Percentiles rank a stretch among this genome's conserved stretches.
These are phyloP conservation scores for Populus pruinosa DNA, from an alignment of 345 rosid species.

Conservation along the genomic window DNA sequence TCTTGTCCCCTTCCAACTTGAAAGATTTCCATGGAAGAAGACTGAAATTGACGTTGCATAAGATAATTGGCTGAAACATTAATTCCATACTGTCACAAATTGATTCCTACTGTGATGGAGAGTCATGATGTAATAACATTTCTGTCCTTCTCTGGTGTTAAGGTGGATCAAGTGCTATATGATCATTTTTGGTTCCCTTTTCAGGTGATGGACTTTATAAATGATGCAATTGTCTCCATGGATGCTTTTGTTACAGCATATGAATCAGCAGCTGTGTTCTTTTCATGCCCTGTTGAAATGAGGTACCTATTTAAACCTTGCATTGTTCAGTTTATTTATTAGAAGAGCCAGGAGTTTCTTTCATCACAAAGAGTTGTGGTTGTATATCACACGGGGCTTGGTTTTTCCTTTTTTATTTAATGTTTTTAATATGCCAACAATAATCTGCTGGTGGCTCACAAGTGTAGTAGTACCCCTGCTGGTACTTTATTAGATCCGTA, in stretches of 20 bases:
- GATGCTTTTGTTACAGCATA: constrained; percentile 70
- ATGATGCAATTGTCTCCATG: constrained; percentile 89
- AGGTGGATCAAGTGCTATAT: neutral
- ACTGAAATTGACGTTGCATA: neutral
- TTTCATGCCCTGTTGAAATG: constrained; percentile 64
- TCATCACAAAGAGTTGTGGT: neutral
- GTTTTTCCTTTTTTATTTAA: neutral
- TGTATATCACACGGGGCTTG: neutral
- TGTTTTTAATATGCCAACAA: neutral
- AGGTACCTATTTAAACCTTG: constrained; percentile 44
- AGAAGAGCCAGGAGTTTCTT: neutral
- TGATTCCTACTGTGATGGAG: neutral
- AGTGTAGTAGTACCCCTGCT: neutral
- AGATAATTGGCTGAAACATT: neutral
- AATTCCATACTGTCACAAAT: neutral
- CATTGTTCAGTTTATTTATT: constrained; percentile 11
- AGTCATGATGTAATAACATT: neutral
- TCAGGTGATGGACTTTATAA: constrained; percentile 96
- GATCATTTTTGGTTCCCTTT: neutral
- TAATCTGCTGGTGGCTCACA: neutral
- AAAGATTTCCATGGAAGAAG: neutral
- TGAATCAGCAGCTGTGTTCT: constrained; percentile 62
- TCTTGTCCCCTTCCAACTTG: neutral
- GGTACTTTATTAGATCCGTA: too few relatives aligned
- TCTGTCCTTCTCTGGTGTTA: neutral